These are phyloP conservation scores for Fusarium setosum DNA, from an alignment of 2,329 filamentous ascomycete species.

Conservation along the genomic window DNA sequence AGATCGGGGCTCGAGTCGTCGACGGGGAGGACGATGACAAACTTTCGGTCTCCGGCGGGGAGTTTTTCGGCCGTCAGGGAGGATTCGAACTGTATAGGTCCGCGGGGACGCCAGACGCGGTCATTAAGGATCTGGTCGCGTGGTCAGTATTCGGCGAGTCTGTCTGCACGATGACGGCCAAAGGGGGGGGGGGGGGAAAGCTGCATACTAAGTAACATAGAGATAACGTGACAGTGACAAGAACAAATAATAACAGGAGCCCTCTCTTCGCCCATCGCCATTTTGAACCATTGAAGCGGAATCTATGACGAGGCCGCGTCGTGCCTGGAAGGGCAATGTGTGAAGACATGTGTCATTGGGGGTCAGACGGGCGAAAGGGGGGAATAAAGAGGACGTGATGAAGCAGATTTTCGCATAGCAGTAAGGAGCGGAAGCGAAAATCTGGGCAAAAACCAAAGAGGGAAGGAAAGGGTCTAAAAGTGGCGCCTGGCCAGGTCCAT, in stretches of 20 bases:
- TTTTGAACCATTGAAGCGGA: slow-evolving; percentile 27
- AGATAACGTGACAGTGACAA: slow-evolving; percentile 9
- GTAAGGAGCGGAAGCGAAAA: background rate
- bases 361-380: background rate
- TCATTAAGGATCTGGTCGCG: slow-evolving; percentile 30
- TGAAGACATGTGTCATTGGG: slow-evolving; percentile 30
- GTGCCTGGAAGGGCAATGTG: slow-evolving; percentile 27
- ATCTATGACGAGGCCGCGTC: slow-evolving; percentile 26
- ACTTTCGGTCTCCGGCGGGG: slow-evolving; percentile 33
- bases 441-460: background rate
- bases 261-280: slow-evolving; percentile 27
- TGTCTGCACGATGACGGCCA: background rate
- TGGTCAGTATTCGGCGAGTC: slow-evolving; percentile 10
- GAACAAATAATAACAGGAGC: slow-evolving; percentile 1
- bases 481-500: background rate
- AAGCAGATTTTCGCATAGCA: background rate
- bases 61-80: slow-evolving; percentile 5
- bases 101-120: slow-evolving; percentile 19
- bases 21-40: slow-evolving; percentile 39
- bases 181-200: background rate
- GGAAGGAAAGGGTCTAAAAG: background rate
- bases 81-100: slow-evolving; percentile 19
- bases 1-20: slow-evolving; percentile 43
- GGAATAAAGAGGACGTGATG: too few species aligned
- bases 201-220: slow-evolving; percentile 32